Evolutionary conservation across 176 grass and related monocot genomes (phyloP).

Genomic region (Carex kokanica): DNA sequence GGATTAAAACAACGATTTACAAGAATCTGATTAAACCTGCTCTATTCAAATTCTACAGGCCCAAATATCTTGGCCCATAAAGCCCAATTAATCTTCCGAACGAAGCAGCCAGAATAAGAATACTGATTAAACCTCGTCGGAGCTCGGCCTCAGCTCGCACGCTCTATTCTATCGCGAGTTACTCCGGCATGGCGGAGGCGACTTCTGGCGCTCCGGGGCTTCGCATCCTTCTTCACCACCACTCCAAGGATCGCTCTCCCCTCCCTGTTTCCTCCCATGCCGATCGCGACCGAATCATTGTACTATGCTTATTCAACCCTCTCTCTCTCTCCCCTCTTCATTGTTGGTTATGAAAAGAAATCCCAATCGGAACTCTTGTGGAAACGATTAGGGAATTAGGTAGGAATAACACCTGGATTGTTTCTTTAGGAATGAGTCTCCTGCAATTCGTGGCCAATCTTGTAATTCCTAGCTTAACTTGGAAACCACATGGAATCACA

Average conservation of each 20-base stretch:
- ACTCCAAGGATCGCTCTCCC: constrained; percentile 39
- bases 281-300: constrained; percentile 81
- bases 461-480: background rate
- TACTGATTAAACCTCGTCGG: background rate
- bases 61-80: no score
- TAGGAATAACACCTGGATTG: background rate
- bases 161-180: background rate
- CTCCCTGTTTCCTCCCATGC: constrained; percentile 51
- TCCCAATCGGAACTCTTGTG: background rate
- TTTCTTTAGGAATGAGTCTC: background rate
- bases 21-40: no score
- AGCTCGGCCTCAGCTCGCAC: background rate
- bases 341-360: constrained; percentile 15
- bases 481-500: background rate
- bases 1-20: no score
- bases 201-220: constrained; percentile 42
- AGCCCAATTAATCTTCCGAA: no score
- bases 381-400: background rate
- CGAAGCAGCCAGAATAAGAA: no score
- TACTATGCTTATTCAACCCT: constrained; percentile 29
- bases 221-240: constrained; percentile 62
- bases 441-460: background rate
- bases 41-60: no score
- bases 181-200: constrained; percentile 37
- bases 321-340: background rate